Conservation (phyloP, 768 basidiomycete genomes). For the Termitomyces sp. region DNA sequence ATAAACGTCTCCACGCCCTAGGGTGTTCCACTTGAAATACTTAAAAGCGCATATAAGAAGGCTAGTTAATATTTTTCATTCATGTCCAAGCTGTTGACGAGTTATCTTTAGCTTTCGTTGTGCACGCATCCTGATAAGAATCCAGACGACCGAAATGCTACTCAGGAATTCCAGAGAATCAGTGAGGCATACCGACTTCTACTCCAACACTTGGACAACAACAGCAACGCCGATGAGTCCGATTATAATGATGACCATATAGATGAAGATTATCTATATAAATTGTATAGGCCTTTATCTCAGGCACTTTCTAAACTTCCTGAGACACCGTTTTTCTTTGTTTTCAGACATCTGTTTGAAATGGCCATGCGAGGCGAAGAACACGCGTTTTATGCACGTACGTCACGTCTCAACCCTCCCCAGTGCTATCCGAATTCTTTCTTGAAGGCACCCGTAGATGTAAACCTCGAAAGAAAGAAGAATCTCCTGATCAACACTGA, state of each 20-base stretch:
- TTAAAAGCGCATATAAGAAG: conserved; percentile 68
- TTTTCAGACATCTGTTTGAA: conserved; percentile 32
- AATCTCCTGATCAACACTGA: conserved; percentile 48
- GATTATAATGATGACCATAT: conserved; percentile 32
- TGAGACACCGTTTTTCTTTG: not conserved
- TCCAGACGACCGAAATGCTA: conserved; percentile 56
- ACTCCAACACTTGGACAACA: conserved; percentile 42
- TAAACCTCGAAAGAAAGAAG: conserved; percentile 24
- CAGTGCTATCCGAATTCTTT: not conserved
- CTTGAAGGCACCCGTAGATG: conserved; percentile 7
- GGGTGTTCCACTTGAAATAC: conserved; percentile 58
- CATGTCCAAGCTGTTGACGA: not conserved
- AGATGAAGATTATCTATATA: conserved; percentile 20
- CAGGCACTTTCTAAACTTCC: not conserved
- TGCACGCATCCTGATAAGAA: conserved; percentile 79
- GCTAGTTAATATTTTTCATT: conserved; percentile 24
- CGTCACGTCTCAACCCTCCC: not conserved
- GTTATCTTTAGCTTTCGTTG: conserved; percentile 44
- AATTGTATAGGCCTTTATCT: conserved; percentile 36
- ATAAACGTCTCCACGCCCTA: conserved; percentile 19
- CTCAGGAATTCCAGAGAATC: conserved; percentile 62
- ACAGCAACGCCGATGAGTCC: conserved; percentile 26
- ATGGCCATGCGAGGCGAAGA: conserved; percentile 31
- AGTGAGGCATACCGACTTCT: conserved; percentile 65
- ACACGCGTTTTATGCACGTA: conserved; percentile 9